Base-by-base conservation (phyloP, 1,139 yeast genomes). In the Yamadazyma dushanensis region DNA sequence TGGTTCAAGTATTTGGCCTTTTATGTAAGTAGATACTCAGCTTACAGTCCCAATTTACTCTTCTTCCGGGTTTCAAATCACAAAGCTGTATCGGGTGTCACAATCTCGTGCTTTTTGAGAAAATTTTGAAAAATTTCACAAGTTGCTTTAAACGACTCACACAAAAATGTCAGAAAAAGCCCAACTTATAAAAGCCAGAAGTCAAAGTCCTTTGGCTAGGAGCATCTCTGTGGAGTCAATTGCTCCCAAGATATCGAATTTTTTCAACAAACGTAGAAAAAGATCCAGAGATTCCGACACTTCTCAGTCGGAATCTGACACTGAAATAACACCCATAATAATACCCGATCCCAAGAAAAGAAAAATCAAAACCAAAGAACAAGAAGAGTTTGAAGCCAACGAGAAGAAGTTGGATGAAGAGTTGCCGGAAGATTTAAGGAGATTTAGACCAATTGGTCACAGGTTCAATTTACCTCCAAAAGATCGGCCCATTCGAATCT, bases 401-500 rank as follows among this genome's bases (percentile, higher is more conserved):
- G 94, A 84, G 51, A 62, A 59, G 38, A 66, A 69, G 44, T 70
- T 74, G 41, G 89, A 82, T 46, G 78, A 62, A 8, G 75, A 66
- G 46, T 62, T 83, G 32, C 88, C 89, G 1, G 79, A 70, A 35
- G 79, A 81, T 40, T 72, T 74, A 44, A 63, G 87, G 35, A 83
- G 78, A 56, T 84, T 69, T 56, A 73, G 94, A 51, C 95, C 95
- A 8, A 57, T 56, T 18, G 95, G 95, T 1, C 82, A 56, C 57
- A 63, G 65, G 47, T 79, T 92, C 61, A 88, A 87, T 49, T 50
- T 82, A 18, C 98, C 98, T 3, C 95, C 97, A 1, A 67, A 62
- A 10, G 95, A 84, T 56, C 73, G 97, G 41, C 92, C 96, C 1
- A 80, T 92, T 25, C 75, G 98, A 44, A 77, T 92, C 16, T 92